These are phyloP conservation scores for Globisporangium nagaii DNA, from an alignment of 352 stramenopile genomes.

Conservation along the genomic window DNA sequence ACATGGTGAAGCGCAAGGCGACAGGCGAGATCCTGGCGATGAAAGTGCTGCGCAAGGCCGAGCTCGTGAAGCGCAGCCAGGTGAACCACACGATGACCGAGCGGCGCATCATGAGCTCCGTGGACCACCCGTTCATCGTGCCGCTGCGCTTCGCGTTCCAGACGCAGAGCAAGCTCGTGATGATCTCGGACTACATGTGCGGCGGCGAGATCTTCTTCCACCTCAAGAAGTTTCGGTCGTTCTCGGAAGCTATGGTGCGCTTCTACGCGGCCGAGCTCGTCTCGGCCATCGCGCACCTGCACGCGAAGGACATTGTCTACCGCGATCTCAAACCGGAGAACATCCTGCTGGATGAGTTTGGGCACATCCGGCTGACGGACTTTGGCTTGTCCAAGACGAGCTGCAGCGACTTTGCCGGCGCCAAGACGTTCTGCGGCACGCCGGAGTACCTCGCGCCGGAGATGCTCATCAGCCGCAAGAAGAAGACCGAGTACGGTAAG, in stretches of 20 bases:
- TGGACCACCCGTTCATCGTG: slow-evolving; percentile 96
- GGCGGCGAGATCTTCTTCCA: slow-evolving; percentile 92
- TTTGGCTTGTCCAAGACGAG: slow-evolving; percentile 92
- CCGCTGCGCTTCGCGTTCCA: slow-evolving; percentile 91
- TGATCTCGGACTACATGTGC: slow-evolving; percentile 89
- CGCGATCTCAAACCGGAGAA: slow-evolving; percentile 93
- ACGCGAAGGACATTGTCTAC: slow-evolving; percentile 91
- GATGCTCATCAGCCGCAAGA: slow-evolving; percentile 87
- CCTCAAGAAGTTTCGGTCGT: slow-evolving; percentile 88
- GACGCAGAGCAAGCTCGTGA: slow-evolving; percentile 88
- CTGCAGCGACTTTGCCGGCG: slow-evolving; percentile 68
- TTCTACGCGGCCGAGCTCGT: slow-evolving; percentile 95
- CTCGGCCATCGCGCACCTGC: slow-evolving; percentile 81
- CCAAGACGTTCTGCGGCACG: slow-evolving; percentile 86
- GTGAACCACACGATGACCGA: slow-evolving; percentile 88
- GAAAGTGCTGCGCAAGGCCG: slow-evolving; percentile 84
- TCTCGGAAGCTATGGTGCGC: slow-evolving; percentile 85
- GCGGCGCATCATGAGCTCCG: slow-evolving; percentile 84
- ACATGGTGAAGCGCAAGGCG: slow-evolving; percentile 90
- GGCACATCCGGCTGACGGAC: slow-evolving; percentile 90
- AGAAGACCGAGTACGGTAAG: slow-evolving; percentile 88
- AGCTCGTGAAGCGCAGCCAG: slow-evolving; percentile 86
- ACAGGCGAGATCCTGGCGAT: slow-evolving; percentile 76
- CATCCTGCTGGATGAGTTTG: slow-evolving; percentile 89
- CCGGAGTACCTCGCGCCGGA: slow-evolving; percentile 86